Evolutionary conservation across 768 basidiomycete species (phyloP), one percentile per base, ranked within the genome.

Genomic region (Arthromyces matolae): DNA sequence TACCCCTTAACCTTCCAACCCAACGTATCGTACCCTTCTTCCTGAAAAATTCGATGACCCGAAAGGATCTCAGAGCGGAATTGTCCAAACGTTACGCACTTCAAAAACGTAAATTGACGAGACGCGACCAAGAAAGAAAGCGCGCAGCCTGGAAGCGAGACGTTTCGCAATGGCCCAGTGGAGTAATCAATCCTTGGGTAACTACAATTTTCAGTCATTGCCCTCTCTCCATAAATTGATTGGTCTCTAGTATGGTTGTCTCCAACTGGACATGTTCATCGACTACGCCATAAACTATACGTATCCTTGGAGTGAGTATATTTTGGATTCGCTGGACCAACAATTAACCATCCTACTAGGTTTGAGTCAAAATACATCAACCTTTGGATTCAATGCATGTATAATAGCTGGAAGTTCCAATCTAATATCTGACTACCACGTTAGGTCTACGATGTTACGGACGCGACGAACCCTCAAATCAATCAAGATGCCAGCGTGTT

Each of bases 211-310:
- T 27, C 40, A 14, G 45, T 18, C 16, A 36, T 37, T 37, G 4
- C 13, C n/a, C 36, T 10, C 23, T 22, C 35, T 16, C 10, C 8
- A 20, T 12, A 25, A 13, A 24, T 42, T 53, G 46, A 41, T 40
- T 14, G 43, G 39, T 37, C 12, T 52, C 1, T 49, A 77, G 81
- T 84, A 84, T 37, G 80, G 81, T 5, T 89, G 87, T 63, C 70
- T 79, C 45, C 60, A 87, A 9, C 73, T 78, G 39, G 77, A 81
- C 48, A 79, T 83, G 67, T 76, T 83, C 64, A 56, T 84, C 25
- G 86, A 88, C 63, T 88, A 88, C 53, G 83, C 85, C 13, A 42
- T 80, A 49, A 89, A 89, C 58, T 87, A 72, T 58, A 84, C 86
- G 0, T 80, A 73, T 58, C 86, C 86, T 1, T 79, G 74, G 75